phyloP scores from a whole-genome alignment of 2,329 filamentous ascomycete species.

The Helminthosporium solani region DNA sequence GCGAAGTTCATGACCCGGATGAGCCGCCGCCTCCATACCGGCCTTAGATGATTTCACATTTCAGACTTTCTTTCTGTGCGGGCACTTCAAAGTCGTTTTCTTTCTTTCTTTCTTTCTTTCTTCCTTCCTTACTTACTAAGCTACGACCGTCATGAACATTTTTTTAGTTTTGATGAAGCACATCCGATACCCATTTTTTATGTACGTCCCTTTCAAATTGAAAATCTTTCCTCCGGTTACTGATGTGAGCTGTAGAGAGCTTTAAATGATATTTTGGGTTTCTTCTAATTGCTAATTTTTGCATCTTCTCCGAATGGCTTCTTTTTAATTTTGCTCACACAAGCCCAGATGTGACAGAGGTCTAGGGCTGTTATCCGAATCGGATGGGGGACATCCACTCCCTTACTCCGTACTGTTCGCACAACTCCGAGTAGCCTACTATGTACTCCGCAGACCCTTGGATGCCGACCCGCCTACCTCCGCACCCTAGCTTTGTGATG shows the following conservation, averaged over 20 bases:
- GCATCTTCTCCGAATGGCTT: too few species aligned
- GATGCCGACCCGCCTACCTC: slow-evolving; percentile 5
- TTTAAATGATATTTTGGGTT: not conserved
- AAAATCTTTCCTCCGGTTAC: not conserved
- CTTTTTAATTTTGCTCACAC: too few species aligned
- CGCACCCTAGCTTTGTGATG: slow-evolving; percentile 8
- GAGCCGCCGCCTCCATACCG: slow-evolving; percentile 24
- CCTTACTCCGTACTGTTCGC: too few species aligned
- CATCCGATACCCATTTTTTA: not conserved
- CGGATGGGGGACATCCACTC: too few species aligned
- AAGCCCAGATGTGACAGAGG: too few species aligned
- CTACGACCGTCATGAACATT: not conserved
- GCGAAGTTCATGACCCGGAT: slow-evolving; percentile 15
- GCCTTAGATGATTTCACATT: slow-evolving; percentile 7
- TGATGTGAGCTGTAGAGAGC: not conserved
- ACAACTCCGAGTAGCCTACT: too few species aligned
- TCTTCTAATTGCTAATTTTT: not conserved
- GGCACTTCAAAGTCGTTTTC: slow-evolving; percentile 10
- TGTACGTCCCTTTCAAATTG: not conserved
- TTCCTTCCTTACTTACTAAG: not conserved
- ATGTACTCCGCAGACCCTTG: not conserved
- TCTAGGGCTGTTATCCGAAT: too few species aligned
- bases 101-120: slow-evolving; percentile 1
- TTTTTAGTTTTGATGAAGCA: not conserved
- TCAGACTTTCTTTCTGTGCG: slow-evolving; percentile 7